These are phyloP conservation scores for Naegleria fowleri DNA, from an alignment of 208 protist genomes.

Conservation along the genomic window DNA sequence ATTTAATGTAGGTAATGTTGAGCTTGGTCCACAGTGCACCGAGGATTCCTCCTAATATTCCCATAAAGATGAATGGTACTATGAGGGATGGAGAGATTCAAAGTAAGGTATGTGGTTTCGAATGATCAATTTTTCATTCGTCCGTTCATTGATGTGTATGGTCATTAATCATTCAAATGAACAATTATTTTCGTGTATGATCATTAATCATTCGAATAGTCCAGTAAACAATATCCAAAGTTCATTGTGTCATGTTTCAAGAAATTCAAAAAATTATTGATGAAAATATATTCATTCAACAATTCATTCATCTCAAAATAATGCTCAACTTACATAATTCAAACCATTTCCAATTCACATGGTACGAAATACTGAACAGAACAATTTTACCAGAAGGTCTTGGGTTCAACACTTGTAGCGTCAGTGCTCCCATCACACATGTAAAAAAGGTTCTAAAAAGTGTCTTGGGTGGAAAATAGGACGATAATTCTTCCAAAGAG, in stretches of 20 bases:
- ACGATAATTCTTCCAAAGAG: slow-evolving; percentile 83
- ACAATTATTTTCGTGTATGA: too few relatives aligned
- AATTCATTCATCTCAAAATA: too few relatives aligned
- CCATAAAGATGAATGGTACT: neutral
- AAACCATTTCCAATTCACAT: slow-evolving; percentile 9
- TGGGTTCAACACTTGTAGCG: slow-evolving; percentile 3
- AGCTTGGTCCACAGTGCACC: neutral
- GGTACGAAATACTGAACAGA: neutral
- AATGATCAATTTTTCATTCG: too few relatives aligned
- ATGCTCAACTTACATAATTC: neutral
- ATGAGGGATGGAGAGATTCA: too few relatives aligned
- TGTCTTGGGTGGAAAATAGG: slow-evolving; percentile 76
- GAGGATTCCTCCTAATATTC: neutral
- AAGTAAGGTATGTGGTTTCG: too few relatives aligned
- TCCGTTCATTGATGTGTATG: too few relatives aligned
- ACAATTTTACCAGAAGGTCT: slow-evolving; percentile 1
- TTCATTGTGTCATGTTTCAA: too few relatives aligned
- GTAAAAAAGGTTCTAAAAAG: slow-evolving; percentile 86
- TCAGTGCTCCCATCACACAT: slow-evolving; percentile 62
- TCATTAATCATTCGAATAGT: too few relatives aligned
- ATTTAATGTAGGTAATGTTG: neutral
- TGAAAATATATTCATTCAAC: too few relatives aligned
- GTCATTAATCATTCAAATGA: too few relatives aligned
- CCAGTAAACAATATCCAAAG: too few relatives aligned
- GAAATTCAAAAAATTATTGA: too few relatives aligned